Evolutionary conservation across 148 eudicot species (phyloP), one percentile per base, ranked within the genome.

Genomic region (Chenopodium suecicum): DNA sequence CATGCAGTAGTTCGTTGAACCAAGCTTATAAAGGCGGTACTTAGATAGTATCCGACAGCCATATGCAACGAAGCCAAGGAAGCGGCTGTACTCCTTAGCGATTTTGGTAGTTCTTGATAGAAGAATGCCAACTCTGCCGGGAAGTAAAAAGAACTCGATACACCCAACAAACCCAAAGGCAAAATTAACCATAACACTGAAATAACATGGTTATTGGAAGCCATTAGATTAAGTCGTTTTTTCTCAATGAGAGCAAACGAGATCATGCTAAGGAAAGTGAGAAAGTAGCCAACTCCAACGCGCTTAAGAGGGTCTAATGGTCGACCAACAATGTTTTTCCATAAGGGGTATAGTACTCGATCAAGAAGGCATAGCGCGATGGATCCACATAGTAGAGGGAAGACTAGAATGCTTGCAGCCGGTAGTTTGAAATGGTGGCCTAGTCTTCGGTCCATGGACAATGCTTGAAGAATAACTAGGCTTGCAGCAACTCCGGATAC

Each of bases 391-490:
- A 89, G 23, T 66, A 86, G 82, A 3, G 80, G 62, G 23, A 89
- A 84, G 72, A 81, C 84, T 20, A 86, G 17, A 47, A 86, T 76
- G 25, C 89, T 82, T 13, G 82, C 83, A 1, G 86, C 85, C 23
- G 91, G 88, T 10, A 85, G 74, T 64, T 78, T 68, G 78, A 89
- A 89, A 32, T 77, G 41, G 2, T 58, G 64, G 6, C 85, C 79
- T 19, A 89, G 50, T 66, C 73, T 75, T 29, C 89, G 60, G 34
- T 89, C 86, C 89, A 87, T 86, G 32, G 74, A 71, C 27, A 89
- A 76, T 37, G 95, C 90, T 86, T 92, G 97, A 48, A 93, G 86
- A 66, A 86, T 76, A n/a, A 78, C 20, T 41, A 92, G 41, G 83
- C 95, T 90, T 20, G 66, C 48, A 79, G 87, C 90, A 73, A 89